Evolutionary conservation across 2,329 filamentous ascomycete species (phyloP).

Genomic region (Neonectria ditissima): DNA sequence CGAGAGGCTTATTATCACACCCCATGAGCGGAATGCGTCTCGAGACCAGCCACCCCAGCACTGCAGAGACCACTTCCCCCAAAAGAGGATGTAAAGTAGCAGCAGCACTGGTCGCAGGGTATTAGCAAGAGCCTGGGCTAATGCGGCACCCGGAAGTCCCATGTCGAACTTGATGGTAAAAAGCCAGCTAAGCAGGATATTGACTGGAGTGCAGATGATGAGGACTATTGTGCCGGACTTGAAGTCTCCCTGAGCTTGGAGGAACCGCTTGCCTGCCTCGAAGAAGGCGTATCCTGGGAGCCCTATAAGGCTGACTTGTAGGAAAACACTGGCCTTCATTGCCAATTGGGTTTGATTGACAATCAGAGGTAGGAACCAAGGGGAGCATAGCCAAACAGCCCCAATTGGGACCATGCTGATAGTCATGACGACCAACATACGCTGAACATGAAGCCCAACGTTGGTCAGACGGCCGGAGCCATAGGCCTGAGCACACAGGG

Average conservation of each 20-base stretch:
- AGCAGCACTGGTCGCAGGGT: constrained; percentile 61
- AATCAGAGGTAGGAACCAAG: constrained; percentile 57
- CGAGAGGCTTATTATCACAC: constrained; percentile 53
- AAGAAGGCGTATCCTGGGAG: constrained; percentile 66
- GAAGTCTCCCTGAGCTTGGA: constrained; percentile 67
- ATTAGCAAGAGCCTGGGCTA: constrained; percentile 63
- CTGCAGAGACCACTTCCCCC: constrained; percentile 48
- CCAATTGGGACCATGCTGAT: constrained; percentile 62
- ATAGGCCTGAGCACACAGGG: constrained; percentile 43
- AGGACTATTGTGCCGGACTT: constrained; percentile 61
- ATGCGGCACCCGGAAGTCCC: constrained; percentile 63
- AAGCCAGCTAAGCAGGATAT: constrained; percentile 61
- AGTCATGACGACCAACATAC: constrained; percentile 63
- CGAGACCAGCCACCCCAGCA: constrained; percentile 56
- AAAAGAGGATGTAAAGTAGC: constrained; percentile 57
- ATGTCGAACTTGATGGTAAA: constrained; percentile 57
- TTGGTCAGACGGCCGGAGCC: constrained; percentile 56
- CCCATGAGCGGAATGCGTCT: constrained; percentile 54
- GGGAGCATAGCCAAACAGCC: constrained; percentile 61
- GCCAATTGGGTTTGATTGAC: constrained; percentile 63
- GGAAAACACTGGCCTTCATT: constrained; percentile 61
- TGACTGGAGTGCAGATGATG: constrained; percentile 60
- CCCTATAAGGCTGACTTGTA: constrained; percentile 61
- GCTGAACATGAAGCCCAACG: constrained; percentile 66
- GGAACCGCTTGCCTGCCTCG: constrained; percentile 65